Percentiles rank a stretch among this genome's conserved stretches.
Evolutionary conservation across 2,329 filamentous ascomycete genomes (phyloP).

Genomic region (Septoria petroselini): DNA sequence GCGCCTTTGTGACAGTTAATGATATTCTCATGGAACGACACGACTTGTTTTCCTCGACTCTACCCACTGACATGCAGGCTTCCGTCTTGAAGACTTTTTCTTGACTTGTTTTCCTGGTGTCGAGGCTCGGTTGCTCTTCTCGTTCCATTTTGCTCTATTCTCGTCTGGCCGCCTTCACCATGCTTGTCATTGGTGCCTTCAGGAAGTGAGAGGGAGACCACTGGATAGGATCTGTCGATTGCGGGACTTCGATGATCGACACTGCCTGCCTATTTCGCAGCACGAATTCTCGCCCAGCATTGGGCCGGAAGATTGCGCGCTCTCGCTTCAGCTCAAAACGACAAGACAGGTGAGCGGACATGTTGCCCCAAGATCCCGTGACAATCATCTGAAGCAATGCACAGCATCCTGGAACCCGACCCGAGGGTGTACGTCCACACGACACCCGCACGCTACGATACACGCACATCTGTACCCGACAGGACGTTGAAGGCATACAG

Average conservation of each 20-base stretch:
- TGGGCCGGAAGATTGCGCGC: slow-evolving; percentile 12
- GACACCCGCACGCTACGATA: slow-evolving; percentile 14
- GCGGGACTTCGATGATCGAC: slow-evolving; percentile 23
- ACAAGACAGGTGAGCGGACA: slow-evolving; percentile 17
- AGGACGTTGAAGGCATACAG: slow-evolving; percentile 16
- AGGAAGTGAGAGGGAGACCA: not conserved
- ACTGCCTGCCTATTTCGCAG: slow-evolving; percentile 14
- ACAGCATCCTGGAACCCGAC: slow-evolving; percentile 22
- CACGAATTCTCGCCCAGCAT: slow-evolving; percentile 22
- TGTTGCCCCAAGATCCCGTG: slow-evolving; percentile 19
- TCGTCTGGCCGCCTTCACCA: slow-evolving; percentile 8
- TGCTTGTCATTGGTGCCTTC: not conserved
- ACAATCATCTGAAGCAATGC: slow-evolving; percentile 25
- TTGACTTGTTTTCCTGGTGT: slow-evolving; percentile 7
- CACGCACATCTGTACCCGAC: slow-evolving; percentile 14
- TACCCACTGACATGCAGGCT: slow-evolving; percentile 22
- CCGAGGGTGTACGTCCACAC: slow-evolving; percentile 10
- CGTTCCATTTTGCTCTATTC: slow-evolving; percentile 10
- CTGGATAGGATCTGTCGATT: slow-evolving; percentile 2
- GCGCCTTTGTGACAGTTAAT: slow-evolving; percentile 29
- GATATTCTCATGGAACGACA: slow-evolving; percentile 15
- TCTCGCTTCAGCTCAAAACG: slow-evolving; percentile 2
- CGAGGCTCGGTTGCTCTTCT: slow-evolving; percentile 1
- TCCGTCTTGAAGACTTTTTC: slow-evolving; percentile 16
- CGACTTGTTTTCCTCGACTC: slow-evolving; percentile 3